Percentiles rank a stretch among this genome's conserved stretches.
Evolutionary conservation across 2,329 filamentous ascomycete species (phyloP).

Genomic region (Pestalotiopsis sp.): DNA sequence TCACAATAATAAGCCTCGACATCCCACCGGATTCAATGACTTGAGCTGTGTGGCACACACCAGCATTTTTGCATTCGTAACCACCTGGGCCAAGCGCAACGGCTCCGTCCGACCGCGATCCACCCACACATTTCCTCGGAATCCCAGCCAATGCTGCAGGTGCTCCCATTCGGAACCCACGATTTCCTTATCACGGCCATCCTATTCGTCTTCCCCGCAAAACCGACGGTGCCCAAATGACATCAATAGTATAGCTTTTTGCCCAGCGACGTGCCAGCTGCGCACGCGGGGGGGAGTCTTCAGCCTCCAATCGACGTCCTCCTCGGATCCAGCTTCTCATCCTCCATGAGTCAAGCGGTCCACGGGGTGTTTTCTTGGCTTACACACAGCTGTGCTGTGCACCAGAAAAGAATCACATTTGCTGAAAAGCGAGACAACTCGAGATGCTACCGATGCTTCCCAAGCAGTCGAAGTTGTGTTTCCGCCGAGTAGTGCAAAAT

Average conservation of each 20-base stretch:
- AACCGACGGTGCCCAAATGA: slow-evolving; percentile 7
- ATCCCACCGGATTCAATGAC: neutral
- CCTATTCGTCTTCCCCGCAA: slow-evolving; percentile 11
- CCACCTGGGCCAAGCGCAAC: neutral
- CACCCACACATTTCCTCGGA: neutral
- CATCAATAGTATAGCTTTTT: slow-evolving; percentile 1
- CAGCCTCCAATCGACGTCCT: neutral
- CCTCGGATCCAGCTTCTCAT: neutral
- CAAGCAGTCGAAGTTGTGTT: no score
- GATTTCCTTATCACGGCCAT: slow-evolving; percentile 5
- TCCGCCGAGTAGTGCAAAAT: no score
- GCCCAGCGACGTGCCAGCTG: neutral
- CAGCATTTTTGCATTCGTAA: neutral
- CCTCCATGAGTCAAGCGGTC: neutral
- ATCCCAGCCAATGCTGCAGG: neutral
- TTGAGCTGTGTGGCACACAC: no score
- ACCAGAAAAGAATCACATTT: neutral
- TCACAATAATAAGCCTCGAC: neutral
- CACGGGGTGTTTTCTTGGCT: neutral
- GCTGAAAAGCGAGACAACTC: neutral
- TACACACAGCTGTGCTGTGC: neutral
- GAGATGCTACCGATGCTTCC: neutral
- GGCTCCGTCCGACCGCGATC: slow-evolving; percentile 1
- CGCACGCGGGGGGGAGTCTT: neutral
- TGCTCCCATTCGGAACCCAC: neutral